A percentile compares a stretch with the other conserved stretches of the same genome.
These are phyloP conservation scores for Plasmodium vivax DNA, from an alignment of 169 alveolate genomes.

Conservation along the genomic window DNA sequence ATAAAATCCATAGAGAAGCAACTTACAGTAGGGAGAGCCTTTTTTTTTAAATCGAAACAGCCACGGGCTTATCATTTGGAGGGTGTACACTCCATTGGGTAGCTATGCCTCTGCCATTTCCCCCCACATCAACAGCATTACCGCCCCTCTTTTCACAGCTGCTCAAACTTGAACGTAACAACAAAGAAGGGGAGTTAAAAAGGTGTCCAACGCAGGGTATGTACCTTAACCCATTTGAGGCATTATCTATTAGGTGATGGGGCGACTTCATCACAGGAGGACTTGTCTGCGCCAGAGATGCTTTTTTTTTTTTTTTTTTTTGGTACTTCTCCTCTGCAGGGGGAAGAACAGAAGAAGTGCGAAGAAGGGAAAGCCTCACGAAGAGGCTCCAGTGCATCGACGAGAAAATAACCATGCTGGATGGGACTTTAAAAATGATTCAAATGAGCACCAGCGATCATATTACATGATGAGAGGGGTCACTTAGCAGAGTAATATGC, in stretches of 20 bases:
- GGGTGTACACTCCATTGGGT: background rate
- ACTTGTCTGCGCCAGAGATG: background rate
- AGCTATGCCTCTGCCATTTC: background rate
- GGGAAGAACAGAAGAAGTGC: constrained; percentile 45
- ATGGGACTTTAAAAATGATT: constrained; percentile 34
- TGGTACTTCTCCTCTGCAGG: constrained; percentile 1
- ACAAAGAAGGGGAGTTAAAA: constrained; percentile 33
- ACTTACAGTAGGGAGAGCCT: constrained; percentile 15
- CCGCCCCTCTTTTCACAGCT: background rate
- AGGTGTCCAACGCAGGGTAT: constrained; percentile 46
- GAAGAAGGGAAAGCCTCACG: constrained; percentile 37
- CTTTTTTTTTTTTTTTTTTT: too few species aligned
- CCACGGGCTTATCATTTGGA: background rate
- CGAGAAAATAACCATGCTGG: constrained; percentile 42
- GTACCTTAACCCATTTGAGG: background rate
- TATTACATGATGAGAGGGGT: background rate
- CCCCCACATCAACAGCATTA: background rate
- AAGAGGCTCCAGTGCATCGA: constrained; percentile 28
- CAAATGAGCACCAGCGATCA: background rate
- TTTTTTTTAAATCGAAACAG: background rate
- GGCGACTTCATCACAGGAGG: background rate
- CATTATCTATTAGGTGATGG: background rate
- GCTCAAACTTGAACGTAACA: constrained; percentile 21
- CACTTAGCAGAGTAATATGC: background rate
- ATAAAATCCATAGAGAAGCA: constrained; percentile 54